Evolutionary conservation across 768 basidiomycete genomes (phyloP).

Genomic region (Podaxis sp.): DNA sequence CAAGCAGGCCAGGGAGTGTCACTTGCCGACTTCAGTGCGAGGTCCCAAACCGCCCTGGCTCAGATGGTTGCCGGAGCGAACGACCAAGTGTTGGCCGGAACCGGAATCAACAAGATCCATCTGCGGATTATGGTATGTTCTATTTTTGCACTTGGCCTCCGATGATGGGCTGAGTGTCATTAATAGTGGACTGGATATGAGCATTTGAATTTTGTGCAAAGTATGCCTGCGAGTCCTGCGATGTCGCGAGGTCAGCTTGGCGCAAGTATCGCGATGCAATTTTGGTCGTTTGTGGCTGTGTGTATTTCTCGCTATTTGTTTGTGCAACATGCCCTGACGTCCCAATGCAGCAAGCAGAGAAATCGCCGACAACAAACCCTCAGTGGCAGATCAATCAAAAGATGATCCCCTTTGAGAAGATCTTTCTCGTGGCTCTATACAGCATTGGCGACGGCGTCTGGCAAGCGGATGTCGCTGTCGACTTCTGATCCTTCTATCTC

Average conservation of each 20-base stretch:
- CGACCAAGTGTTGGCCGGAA: conserved; percentile 11
- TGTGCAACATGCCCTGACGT: neutral
- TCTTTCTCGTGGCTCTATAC: conserved; percentile 16
- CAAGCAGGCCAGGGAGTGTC: conserved; percentile 10
- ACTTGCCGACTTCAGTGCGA: conserved; percentile 11
- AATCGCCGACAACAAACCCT: neutral
- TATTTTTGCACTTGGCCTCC: neutral
- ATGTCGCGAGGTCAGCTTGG: conserved; percentile 46
- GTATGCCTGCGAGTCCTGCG: conserved; percentile 14
- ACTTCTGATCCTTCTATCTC: neutral
- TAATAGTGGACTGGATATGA: conserved; percentile 18
- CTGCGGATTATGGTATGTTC: conserved; percentile 16
- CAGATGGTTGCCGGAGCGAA: conserved; percentile 16
- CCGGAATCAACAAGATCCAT: conserved; percentile 10
- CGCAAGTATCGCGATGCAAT: conserved; percentile 29
- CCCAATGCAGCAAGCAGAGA: conserved; percentile 6
- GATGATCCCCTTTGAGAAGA: conserved; percentile 14
- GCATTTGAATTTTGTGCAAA: conserved; percentile 9
- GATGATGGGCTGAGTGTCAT: neutral
- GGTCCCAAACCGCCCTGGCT: conserved; percentile 3
- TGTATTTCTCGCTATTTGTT: neutral
- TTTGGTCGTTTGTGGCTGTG: conserved; percentile 14
- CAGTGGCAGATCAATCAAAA: conserved; percentile 13
- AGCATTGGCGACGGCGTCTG: conserved; percentile 15
- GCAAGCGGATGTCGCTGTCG: conserved; percentile 19